Conservation (phyloP, 306 rosid genomes). For the Albizia julibrissin region DNA sequence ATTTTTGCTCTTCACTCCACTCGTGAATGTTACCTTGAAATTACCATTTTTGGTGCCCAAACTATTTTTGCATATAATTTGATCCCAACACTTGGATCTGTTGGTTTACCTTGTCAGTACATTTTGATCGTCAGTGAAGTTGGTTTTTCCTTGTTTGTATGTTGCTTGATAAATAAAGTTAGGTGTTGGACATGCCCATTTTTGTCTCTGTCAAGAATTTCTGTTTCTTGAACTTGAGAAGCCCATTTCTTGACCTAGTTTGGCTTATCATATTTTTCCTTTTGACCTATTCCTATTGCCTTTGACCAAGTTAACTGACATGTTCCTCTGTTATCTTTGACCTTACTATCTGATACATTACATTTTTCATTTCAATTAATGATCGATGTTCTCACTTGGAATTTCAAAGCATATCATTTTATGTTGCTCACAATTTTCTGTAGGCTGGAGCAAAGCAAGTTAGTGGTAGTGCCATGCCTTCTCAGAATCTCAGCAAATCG, state of each 20-base stretch:
- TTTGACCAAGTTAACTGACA: background rate
- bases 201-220: background rate
- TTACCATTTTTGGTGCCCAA: background rate
- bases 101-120: slow-evolving; percentile 23
- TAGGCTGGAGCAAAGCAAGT: slow-evolving; percentile 78
- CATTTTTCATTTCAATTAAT: background rate
- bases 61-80: background rate
- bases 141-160: background rate
- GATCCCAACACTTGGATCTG: slow-evolving; percentile 24
- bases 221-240: slow-evolving; percentile 11
- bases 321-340: background rate
- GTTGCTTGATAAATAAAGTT: background rate
- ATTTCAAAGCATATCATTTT: background rate
- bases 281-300: background rate
- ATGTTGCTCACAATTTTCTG: slow-evolving; percentile 29
- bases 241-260: background rate
- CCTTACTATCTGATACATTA: background rate
- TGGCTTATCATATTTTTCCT: background rate
- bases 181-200: background rate
- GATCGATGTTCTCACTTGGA: background rate
- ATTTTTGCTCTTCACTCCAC: background rate
- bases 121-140: background rate
- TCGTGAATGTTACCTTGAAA: background rate
- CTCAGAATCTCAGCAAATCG: slow-evolving; percentile 46
- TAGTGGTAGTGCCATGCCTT: slow-evolving; percentile 43